Base-by-base conservation (phyloP, 1,284 basidiomycete species). In the Rhodotorula sp. region DNA sequence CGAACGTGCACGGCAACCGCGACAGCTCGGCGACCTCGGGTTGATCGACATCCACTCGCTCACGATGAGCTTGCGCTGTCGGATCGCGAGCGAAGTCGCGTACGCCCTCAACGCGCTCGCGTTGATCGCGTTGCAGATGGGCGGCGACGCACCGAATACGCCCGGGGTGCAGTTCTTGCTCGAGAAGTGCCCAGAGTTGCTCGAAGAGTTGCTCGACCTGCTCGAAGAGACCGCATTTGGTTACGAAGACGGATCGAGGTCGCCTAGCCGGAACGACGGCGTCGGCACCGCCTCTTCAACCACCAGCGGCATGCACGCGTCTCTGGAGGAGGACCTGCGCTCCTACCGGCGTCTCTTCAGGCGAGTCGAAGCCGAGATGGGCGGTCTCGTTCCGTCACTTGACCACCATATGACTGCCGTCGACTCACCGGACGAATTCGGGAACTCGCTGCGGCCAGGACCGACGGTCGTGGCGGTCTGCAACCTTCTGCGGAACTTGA, bases 91-190 rank as follows among this genome's bases (percentile, higher is more conserved):
- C 57, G 95, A 99, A 80, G 83, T 97, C 57, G 89, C 92, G 5
- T 98, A 95, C 80, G 92, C 91, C 6, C 83, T 99, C 76, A 93
- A 93, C 38, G 92, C 92, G 2, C 85, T 98, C 75, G 89, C 89
- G n/a, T 84, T 97, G 78, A 83, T 99, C 67, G 90, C 90, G 5
- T 88, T 65, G 28, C 62, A 28, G 77, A 79, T 43, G 73, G 79
- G 80, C 83, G 48, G 34, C 49, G 63, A 64, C 12, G 19, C 15
- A 15, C 49, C 43, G 19, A 87, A 71, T 84, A 76, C 78, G 43
- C 74, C 86, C 2, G 88, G 89, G 5, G 89, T 95, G 79, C 88
- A 77, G 49, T 78, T 82, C 55, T 73, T 90, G 0, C 86, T 98
- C 43, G 82, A 83, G 31, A 87, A 90, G 66, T 90, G 92, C 77